A percentile compares a stretch with the other conserved stretches of the same genome.
Evolutionary conservation across 345 rosid species (phyloP).

Genomic region (Barbarea vulgaris): DNA sequence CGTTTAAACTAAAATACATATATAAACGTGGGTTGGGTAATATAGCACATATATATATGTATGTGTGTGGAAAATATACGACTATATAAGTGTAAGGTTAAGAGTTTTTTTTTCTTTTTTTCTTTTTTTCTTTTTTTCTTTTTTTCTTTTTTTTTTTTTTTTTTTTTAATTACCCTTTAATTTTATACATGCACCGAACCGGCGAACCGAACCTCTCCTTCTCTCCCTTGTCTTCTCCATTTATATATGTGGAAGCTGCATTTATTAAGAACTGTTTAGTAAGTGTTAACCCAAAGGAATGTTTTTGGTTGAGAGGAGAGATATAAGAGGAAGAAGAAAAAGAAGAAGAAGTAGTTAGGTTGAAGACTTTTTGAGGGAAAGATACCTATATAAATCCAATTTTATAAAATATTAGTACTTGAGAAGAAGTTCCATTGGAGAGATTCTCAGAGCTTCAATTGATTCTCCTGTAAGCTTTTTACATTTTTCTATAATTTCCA

Average conservation of each 20-base stretch:
- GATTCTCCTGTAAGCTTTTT: conserved; percentile 16
- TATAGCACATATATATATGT: no score
- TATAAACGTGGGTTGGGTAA: not conserved
- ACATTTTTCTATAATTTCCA: not conserved
- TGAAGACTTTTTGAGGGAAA: conserved; percentile 13
- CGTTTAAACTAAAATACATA: not conserved
- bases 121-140: not conserved
- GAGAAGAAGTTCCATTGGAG: conserved; percentile 1
- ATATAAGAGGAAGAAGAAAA: not conserved
- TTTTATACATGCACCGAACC: conserved; percentile 20
- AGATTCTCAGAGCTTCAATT: conserved; percentile 5
- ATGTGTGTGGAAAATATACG: not conserved
- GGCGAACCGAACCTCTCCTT: conserved; percentile 20
- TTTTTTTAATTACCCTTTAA: not conserved
- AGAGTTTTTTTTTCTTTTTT: not conserved
- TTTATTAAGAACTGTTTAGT: conserved; percentile 9
- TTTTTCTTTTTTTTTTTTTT: not conserved
- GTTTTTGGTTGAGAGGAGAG: conserved; percentile 26
- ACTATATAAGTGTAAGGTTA: not conserved
- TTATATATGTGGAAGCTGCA: conserved; percentile 17
- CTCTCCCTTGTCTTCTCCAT: conserved; percentile 3
- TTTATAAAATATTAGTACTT: not conserved
- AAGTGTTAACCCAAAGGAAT: conserved; percentile 30
- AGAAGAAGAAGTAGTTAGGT: not conserved
- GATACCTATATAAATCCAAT: not conserved